Conservation (phyloP, 1,139 yeast species). For the Magnusiomyces sp. region DNA sequence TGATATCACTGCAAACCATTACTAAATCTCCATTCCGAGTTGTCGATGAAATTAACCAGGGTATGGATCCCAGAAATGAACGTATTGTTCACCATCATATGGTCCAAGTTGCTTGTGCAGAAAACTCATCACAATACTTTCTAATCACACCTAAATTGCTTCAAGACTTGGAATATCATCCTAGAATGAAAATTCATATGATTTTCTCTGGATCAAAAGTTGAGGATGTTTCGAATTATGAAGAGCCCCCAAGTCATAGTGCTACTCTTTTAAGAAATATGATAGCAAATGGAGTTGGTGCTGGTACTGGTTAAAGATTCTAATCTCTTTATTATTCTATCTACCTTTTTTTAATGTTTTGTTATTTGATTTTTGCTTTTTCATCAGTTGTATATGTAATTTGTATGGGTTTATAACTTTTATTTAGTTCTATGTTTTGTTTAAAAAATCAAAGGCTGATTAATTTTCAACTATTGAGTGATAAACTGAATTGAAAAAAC, state of each 20-base stretch:
- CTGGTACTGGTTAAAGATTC: not conserved
- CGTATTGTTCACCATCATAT: slow-evolving; percentile 77
- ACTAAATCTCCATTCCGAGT: slow-evolving; percentile 88
- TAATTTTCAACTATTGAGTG: too few species aligned
- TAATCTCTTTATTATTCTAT: not conserved
- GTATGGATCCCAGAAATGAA: slow-evolving; percentile 95
- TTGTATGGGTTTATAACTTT: too few species aligned
- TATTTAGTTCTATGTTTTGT: too few species aligned
- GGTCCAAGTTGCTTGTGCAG: slow-evolving; percentile 74
- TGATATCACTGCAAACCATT: slow-evolving; percentile 87
- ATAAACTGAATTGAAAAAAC: too few species aligned
- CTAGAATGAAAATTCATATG: slow-evolving; percentile 79
- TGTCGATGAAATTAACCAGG: slow-evolving; percentile 97
- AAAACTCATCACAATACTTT: slow-evolving; percentile 62
- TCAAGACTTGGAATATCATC: slow-evolving; percentile 69
- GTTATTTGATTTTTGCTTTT: not conserved
- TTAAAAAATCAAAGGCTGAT: too few species aligned
- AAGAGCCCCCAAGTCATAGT: not conserved
- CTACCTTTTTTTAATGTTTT: not conserved
- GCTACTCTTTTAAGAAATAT: not conserved
- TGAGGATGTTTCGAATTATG: slow-evolving; percentile 5
- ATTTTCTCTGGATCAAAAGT: slow-evolving; percentile 56
- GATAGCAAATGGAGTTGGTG: not conserved
- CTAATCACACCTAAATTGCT: slow-evolving; percentile 87
- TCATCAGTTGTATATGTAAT: not conserved